Conservation (phyloP, 768 basidiomycete species). For the Agaricus bisporus region DNA sequence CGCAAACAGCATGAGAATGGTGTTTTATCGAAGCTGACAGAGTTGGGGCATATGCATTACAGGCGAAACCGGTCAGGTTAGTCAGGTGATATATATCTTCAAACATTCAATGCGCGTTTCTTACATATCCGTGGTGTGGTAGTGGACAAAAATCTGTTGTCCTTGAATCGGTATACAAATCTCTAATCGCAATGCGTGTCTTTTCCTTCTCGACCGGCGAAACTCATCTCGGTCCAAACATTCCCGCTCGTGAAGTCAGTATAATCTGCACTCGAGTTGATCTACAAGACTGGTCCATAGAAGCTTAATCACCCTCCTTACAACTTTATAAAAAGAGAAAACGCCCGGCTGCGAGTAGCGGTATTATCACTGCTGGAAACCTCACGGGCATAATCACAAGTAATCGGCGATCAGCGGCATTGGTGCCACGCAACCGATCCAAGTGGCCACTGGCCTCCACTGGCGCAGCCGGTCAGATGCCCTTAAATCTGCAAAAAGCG, state of each 20-base stretch:
- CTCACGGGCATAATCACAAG: too few species aligned
- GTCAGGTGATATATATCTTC: slow-evolving; percentile 65
- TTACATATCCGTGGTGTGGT: slow-evolving; percentile 10
- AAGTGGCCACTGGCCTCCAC: too few species aligned
- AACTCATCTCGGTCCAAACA: slow-evolving; percentile 73
- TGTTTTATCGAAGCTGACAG: slow-evolving; percentile 76
- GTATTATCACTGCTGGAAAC: too few species aligned
- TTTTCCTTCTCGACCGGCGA: slow-evolving; percentile 95
- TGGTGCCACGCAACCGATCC: too few species aligned
- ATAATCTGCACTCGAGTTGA: slow-evolving; percentile 92
- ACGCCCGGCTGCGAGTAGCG: too few species aligned
- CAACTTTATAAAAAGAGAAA: slow-evolving; percentile 91
- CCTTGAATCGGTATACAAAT: slow-evolving; percentile 95
- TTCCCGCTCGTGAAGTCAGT: slow-evolving; percentile 61
- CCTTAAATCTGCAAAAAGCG: too few species aligned
- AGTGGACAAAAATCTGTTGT: slow-evolving; percentile 92
- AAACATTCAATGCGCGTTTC: slow-evolving; percentile 5
- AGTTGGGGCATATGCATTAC: slow-evolving; percentile 93
- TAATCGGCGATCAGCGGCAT: too few species aligned
- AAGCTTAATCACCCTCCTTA: slow-evolving; percentile 91
- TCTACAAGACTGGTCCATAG: slow-evolving; percentile 96
- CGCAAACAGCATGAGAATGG: slow-evolving; percentile 83
- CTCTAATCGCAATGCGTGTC: slow-evolving; percentile 91
- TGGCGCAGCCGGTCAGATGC: too few species aligned
- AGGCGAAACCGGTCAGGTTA: slow-evolving; percentile 89